phyloP scores from a whole-genome alignment of 495 filamentous ascomycete genomes.

The Annulohypoxylon nitens region DNA sequence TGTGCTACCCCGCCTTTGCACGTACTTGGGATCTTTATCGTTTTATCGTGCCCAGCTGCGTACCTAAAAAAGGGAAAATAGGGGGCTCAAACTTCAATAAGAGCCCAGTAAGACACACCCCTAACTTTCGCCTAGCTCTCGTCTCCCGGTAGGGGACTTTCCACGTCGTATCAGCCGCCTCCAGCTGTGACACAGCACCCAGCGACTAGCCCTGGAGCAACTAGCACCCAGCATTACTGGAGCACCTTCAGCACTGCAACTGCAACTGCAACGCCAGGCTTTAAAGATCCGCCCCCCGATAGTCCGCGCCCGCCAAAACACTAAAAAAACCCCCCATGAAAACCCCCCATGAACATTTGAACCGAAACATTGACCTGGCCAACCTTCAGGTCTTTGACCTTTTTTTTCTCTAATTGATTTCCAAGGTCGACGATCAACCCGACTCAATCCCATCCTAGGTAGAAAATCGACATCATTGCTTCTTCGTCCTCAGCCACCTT shows the following conservation, averaged over 20 bases:
- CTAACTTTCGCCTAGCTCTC: neutral
- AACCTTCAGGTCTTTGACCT: constrained; percentile 43
- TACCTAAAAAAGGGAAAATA: constrained; percentile 5
- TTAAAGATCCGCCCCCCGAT: constrained; percentile 18
- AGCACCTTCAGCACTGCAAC: neutral
- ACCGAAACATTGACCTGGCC: constrained; percentile 37
- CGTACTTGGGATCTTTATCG: constrained; percentile 3
- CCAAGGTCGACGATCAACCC: constrained; percentile 30
- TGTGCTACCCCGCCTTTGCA: constrained; percentile 45
- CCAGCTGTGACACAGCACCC: constrained; percentile 14
- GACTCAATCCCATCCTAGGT: constrained; percentile 38
- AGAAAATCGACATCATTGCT: constrained; percentile 43
- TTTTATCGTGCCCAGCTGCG: neutral
- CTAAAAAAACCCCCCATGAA: constrained; percentile 2
- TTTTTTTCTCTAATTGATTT: constrained; percentile 29
- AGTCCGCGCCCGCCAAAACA: constrained; percentile 19
- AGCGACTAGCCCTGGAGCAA: neutral
- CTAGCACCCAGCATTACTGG: neutral
- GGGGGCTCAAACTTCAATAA: constrained; percentile 9
- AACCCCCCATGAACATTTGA: constrained; percentile 11
- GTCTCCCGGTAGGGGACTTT: constrained; percentile 3
- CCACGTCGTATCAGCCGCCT: constrained; percentile 27
- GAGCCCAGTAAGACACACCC: neutral
- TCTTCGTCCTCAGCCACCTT: constrained; percentile 43
- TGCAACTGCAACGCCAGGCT: neutral